Evolutionary conservation across 208 protist genomes (phyloP), one percentile per base, ranked within the genome.

Genomic region (Crithidia bombi): DNA sequence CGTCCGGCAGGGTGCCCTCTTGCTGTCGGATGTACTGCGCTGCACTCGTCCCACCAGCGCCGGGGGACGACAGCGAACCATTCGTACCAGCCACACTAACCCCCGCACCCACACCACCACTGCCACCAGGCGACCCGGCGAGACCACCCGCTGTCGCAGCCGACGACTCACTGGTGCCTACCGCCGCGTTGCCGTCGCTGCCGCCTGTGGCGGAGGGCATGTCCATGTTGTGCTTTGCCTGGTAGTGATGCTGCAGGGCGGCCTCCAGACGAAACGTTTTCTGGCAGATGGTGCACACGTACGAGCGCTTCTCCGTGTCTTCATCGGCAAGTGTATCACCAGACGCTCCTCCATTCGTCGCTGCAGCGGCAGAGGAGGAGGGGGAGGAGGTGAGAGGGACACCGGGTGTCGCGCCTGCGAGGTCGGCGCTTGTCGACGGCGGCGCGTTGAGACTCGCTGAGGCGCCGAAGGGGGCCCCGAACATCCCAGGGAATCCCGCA

Each of bases 151-250:
- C 41, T n/a, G 63, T n/a, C 17, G 35, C 54, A 10, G 47, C 14
- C 21, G 23, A 32, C 21, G 51, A 0, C 36, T 58, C n/a, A 55
- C 28, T 11, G 25, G 26, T 33, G 28, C 3, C 49, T 62, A 44
- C 14, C 5, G 51, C 21, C n/a, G 38, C 54, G 12, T 19, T n/a
- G 59, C 57, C 23, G 51, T 41, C 26, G n/a, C 21, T 41, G 64
- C 38, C 36, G 23, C 50, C 9, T 11, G 41, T 35, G 5, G 73
- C 50, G 25, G 56, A 50, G 1, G 91, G 85, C 82, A 91, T 89
- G 12, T 91, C 84, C 81, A 93, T 93, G 75, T 91, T 92, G 68
- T 96, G 92, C 74, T 96, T 96, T 3, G 89, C 88, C 67, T 90
- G 85, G 51, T 95, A 95, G 78, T 96, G 92, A 58, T 96, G 92